A percentile compares a stretch with the other conserved stretches of the same genome.
phyloP scores from a whole-genome alignment of 2,329 filamentous ascomycete genomes.

The Aureobasidium leucospermi region DNA sequence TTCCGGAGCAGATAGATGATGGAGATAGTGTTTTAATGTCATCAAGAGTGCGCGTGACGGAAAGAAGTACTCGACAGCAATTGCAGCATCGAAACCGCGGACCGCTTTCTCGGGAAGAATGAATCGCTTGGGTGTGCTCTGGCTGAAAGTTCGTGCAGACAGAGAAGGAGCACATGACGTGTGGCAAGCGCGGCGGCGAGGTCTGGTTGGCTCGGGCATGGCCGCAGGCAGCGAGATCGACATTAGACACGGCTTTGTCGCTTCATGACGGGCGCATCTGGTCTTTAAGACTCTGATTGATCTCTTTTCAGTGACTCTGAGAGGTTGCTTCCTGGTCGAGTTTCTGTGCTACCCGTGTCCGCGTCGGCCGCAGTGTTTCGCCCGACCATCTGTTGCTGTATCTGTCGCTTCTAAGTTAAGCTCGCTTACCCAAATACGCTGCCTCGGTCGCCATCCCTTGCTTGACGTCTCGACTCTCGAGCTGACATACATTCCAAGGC shows the following conservation, averaged over 20 bases:
- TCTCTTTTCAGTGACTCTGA: background rate
- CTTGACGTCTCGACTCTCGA: background rate
- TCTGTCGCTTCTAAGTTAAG: background rate
- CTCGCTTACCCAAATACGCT: background rate
- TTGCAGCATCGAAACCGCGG: background rate
- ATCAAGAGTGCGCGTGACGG: background rate
- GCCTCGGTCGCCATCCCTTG: slow-evolving; percentile 8
- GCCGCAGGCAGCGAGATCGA: slow-evolving; percentile 8
- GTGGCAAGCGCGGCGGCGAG: background rate
- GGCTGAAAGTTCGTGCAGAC: slow-evolving; percentile 1
- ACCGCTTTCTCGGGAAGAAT: slow-evolving; percentile 1
- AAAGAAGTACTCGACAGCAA: background rate
- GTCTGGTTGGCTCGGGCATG: slow-evolving; percentile 12
- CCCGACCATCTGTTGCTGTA: too few species aligned
- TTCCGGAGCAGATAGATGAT: background rate
- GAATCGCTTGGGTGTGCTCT: background rate
- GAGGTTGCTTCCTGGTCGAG: background rate
- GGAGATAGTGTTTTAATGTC: background rate
- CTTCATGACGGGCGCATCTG: slow-evolving; percentile 11
- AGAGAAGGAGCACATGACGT: slow-evolving; percentile 8
- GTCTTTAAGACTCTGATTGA: slow-evolving; percentile 7
- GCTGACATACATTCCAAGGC: slow-evolving; percentile 12
- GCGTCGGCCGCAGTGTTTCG: background rate
- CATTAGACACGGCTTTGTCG: background rate
- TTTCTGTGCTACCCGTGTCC: slow-evolving; percentile 1